Percentiles rank a stretch among this genome's conserved stretches.
Conservation (phyloP, 2,329 filamentous ascomycete genomes). For the Ophiostoma perfectum region DNA sequence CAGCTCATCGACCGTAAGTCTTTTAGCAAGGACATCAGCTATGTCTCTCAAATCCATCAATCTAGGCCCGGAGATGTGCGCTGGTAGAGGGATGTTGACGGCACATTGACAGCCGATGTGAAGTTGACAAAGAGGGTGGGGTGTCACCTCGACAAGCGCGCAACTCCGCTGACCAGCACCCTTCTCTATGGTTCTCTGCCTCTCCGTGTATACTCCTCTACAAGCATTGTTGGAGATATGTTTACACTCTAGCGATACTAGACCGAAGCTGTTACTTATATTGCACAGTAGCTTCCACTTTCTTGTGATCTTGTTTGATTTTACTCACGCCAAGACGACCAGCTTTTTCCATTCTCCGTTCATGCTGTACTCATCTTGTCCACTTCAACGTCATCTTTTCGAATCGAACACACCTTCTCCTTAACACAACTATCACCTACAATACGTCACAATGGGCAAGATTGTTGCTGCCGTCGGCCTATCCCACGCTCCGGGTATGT, state of each 20-base stretch:
- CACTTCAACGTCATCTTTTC: too few species aligned
- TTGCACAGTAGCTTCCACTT: background rate
- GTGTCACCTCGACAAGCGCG: slow-evolving; percentile 1
- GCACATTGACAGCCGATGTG: background rate
- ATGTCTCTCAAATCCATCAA: background rate
- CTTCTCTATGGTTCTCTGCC: background rate
- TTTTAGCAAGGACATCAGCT: background rate
- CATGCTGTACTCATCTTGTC: too few species aligned
- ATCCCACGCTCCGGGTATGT: slow-evolving; percentile 23
- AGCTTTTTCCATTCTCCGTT: too few species aligned
- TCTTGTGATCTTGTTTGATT: background rate
- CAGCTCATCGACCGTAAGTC: background rate
- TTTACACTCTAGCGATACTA: background rate
- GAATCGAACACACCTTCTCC: too few species aligned
- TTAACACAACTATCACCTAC: background rate
- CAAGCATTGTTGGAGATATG: background rate
- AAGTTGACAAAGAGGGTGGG: background rate
- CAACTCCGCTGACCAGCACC: background rate
- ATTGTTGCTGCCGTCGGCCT: slow-evolving; percentile 24
- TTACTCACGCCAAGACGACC: too few species aligned
- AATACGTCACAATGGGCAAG: slow-evolving; percentile 21
- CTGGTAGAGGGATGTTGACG: slow-evolving; percentile 1
- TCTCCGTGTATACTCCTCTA: background rate
- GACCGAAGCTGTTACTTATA: background rate
- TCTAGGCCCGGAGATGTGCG: background rate